Evolutionary conservation across 2,329 filamentous ascomycete genomes (phyloP).

Genomic region (Diplodia scrobiculata): DNA sequence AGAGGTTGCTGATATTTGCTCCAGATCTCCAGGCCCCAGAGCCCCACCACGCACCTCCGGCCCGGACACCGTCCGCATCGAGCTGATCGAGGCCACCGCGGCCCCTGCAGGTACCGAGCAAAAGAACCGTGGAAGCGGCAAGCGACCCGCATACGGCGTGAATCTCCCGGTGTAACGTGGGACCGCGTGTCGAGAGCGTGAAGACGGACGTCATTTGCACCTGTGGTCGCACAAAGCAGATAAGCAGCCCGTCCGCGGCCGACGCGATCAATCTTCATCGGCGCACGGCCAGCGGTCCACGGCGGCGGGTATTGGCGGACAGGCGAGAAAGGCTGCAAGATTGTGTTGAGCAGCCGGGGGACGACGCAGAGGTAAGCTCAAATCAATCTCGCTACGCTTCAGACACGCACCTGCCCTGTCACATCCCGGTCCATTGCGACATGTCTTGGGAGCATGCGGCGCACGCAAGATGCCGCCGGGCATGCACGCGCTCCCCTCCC

Average conservation of each 20-base stretch:
- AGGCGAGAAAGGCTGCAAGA: constrained; percentile 17
- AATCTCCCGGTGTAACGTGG: constrained; percentile 29
- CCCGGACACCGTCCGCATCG: not conserved
- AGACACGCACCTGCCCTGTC: constrained; percentile 23
- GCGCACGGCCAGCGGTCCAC: constrained; percentile 15
- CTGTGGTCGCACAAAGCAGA: constrained; percentile 21
- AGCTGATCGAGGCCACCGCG: constrained; percentile 8
- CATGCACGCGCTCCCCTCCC: constrained; percentile 24
- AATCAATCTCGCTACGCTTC: constrained; percentile 29
- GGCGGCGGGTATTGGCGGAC: constrained; percentile 21
- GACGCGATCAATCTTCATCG: constrained; percentile 27
- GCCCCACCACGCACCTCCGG: not conserved
- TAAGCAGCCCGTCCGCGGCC: constrained; percentile 12
- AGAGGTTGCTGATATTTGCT: constrained; percentile 2
- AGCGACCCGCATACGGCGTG: constrained; percentile 13
- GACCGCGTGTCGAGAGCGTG: constrained; percentile 12
- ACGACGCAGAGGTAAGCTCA: constrained; percentile 28
- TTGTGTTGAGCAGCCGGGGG: constrained; percentile 24
- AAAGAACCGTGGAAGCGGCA: constrained; percentile 23
- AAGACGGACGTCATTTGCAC: constrained; percentile 30
- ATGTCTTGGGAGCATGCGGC: constrained; percentile 29
- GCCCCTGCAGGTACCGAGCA: constrained; percentile 22
- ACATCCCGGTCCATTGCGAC: constrained; percentile 24
- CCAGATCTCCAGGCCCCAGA: not conserved
- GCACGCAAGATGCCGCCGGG: constrained; percentile 25